phyloP scores from a whole-genome alignment of 768 basidiomycete species.

The Baorangia bicolor region DNA sequence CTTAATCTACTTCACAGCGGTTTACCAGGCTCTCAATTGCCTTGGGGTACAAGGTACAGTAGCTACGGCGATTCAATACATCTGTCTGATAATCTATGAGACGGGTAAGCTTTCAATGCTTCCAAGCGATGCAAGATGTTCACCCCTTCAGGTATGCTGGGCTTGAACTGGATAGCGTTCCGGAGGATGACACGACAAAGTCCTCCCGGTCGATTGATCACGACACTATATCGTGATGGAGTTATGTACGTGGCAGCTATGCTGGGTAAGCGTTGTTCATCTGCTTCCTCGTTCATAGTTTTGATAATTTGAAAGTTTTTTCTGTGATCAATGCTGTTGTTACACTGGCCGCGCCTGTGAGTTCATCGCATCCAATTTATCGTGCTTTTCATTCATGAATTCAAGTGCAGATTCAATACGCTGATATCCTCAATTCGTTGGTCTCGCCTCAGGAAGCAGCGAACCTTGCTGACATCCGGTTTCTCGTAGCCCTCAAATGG shows the following conservation, averaged over 20 bases:
- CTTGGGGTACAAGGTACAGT: not conserved
- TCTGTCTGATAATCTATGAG: slow-evolving; percentile 18
- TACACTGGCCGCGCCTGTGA: slow-evolving; percentile 5
- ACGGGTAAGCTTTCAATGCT: not conserved
- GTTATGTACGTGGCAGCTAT: slow-evolving; percentile 19
- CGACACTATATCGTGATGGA: slow-evolving; percentile 18
- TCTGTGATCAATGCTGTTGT: slow-evolving; percentile 19
- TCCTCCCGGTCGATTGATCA: slow-evolving; percentile 8
- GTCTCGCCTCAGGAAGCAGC: not conserved
- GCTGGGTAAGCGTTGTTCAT: slow-evolving; percentile 2
- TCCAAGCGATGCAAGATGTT: not conserved
- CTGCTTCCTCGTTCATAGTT: not conserved
- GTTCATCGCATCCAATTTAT: not conserved
- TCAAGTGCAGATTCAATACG: slow-evolving; percentile 11
- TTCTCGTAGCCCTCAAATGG: slow-evolving; percentile 18
- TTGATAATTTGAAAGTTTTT: slow-evolving; percentile 8
- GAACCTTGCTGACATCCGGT: not conserved
- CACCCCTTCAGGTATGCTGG: slow-evolving; percentile 12
- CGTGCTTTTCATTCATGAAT: not conserved
- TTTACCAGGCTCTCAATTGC: slow-evolving; percentile 13
- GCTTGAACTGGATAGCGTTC: slow-evolving; percentile 18
- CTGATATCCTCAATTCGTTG: slow-evolving; percentile 19
- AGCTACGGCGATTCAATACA: slow-evolving; percentile 9
- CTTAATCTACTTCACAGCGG: slow-evolving; percentile 1
- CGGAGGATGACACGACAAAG: slow-evolving; percentile 11